Percentiles rank a stretch among this genome's conserved stretches.
Conservation (phyloP, 2,329 filamentous ascomycete species). For the Talaromyces sp. region DNA sequence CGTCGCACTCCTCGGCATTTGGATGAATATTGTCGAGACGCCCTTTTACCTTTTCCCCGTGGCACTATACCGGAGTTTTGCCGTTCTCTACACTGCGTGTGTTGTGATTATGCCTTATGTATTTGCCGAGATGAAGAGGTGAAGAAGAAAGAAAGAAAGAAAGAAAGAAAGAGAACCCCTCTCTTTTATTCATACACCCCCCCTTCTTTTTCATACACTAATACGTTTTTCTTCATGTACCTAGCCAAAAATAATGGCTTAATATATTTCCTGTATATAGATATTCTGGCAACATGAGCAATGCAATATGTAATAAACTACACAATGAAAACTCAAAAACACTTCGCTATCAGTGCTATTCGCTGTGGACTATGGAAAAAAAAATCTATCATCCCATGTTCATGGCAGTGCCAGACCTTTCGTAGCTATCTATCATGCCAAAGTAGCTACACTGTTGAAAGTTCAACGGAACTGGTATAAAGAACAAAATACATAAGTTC, state of each 20-base stretch:
- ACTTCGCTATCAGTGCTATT: not conserved
- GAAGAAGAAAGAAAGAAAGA: not conserved
- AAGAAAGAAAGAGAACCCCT: not conserved
- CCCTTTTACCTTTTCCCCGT: constrained; percentile 55
- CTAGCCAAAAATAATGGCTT: too few relatives aligned
- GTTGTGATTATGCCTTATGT: constrained; percentile 79
- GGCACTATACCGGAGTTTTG: constrained; percentile 57
- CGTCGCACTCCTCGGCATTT: constrained; percentile 83
- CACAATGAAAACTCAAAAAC: not conserved
- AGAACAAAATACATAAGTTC: not conserved
- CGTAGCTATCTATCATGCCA: not conserved
- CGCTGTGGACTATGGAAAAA: not conserved
- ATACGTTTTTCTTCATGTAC: not conserved
- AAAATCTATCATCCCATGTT: not conserved
- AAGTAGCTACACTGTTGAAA: not conserved
- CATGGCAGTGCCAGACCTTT: not conserved
- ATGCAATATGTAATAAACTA: not conserved
- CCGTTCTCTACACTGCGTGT: constrained; percentile 74
- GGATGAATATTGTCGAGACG: constrained; percentile 53
- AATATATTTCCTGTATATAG: not conserved
- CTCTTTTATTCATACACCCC: not conserved
- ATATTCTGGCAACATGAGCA: not conserved
- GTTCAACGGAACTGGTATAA: not conserved
- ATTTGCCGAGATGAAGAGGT: constrained; percentile 55
- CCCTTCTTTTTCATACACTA: not conserved